Base-by-base conservation (phyloP, 23 red algal species). In the Chondrus crispus region DNA sequence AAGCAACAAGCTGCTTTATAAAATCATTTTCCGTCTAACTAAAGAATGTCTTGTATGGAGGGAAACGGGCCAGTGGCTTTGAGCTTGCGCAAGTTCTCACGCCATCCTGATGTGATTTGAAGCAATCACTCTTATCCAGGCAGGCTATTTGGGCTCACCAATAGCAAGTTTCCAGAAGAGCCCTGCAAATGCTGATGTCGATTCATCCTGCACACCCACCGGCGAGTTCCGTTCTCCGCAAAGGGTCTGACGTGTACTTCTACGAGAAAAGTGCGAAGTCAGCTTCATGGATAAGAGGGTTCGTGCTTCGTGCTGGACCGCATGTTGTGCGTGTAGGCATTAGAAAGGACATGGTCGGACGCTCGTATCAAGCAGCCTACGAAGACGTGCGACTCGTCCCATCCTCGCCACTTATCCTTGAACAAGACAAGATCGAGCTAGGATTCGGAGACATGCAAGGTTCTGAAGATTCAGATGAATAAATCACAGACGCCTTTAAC, bases 331-430 rank as follows among this genome's bases (percentile, higher is more conserved):
- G 50, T 29, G 30, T 76, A 3, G 73, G 42, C 20, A 74, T 68
- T 18, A 74, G 51, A 24, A n/a, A 44, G 0, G 8, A 75, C 38
- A 8, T 53, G 7, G 30, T 9, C 0, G 64, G 84, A 5, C 22
- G 44, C 2, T 24, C 37, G 16, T 74, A 74, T 29, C 48, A 46
- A 11, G 84, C 84, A 53, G 84, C 84, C 4, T 75, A 88, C 44
- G 84, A 88, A 46, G 46, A 88, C 3, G 68, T 75, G n/a, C 46
- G 66, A 0, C 22, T 57, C 7, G 84, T 73, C 3, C 84, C 84
- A 8, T 36, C 11, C 2, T 88, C 84, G 3, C 20, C 62, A 40
- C 42, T 88, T 16, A 46, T 88, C 11, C 12, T 51, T 8, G 66
- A 77, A n/a, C 62, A 74, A 16, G 84, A 88, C 43, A 19, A 77